A percentile compares a stretch with the other conserved stretches of the same genome.
These are phyloP conservation scores for Amylocarpus encephaloides DNA, from an alignment of 2,329 filamentous ascomycete genomes.

Conservation along the genomic window DNA sequence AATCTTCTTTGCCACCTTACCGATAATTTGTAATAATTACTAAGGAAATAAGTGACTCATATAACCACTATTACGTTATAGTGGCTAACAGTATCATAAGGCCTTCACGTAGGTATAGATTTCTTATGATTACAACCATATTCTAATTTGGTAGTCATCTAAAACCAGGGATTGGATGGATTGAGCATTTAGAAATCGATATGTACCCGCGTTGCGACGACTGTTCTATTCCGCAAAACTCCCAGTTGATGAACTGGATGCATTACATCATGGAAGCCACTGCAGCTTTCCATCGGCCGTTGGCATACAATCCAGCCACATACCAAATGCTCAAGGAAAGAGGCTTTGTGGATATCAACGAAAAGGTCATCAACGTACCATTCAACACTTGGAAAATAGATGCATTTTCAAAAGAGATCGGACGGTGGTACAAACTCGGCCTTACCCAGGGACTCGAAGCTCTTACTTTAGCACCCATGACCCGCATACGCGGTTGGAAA, in stretches of 20 bases:
- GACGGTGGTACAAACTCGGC: constrained; percentile 77
- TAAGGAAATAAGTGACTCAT: too few species aligned
- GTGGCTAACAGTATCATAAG: too few species aligned
- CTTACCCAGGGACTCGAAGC: constrained; percentile 68
- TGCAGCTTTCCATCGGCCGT: constrained; percentile 54
- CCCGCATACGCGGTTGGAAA: constrained; percentile 55
- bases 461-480: constrained; percentile 67
- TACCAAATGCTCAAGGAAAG: constrained; percentile 55
- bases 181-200: constrained; percentile 90
- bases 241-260: constrained; percentile 63
- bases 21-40: too few species aligned
- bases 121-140: too few species aligned
- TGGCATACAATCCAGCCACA: constrained; percentile 58
- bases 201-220: constrained; percentile 69
- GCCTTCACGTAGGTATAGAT: too few species aligned
- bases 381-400: constrained; percentile 65
- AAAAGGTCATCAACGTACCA: constrained; percentile 62
- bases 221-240: constrained; percentile 49
- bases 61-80: too few species aligned
- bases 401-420: constrained; percentile 58
- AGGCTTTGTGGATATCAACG: constrained; percentile 75
- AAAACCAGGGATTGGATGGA: constrained; percentile 63
- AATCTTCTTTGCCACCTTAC: too few species aligned
- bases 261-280: constrained; percentile 62
- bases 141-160: too few species aligned